phyloP scores from a whole-genome alignment of 129 eudicot genomes.

The Solidago caesia region DNA sequence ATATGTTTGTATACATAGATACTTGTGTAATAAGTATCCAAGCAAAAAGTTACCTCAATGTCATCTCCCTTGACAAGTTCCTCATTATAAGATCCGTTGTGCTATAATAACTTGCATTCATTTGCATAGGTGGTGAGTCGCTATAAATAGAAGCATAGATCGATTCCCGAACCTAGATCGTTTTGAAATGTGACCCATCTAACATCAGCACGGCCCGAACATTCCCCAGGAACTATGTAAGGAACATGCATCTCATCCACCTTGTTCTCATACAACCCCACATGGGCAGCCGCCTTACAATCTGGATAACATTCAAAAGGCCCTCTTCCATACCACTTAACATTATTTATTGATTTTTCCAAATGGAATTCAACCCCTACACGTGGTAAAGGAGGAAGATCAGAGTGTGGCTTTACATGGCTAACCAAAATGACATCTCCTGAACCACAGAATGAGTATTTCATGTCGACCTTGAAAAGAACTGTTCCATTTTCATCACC shows the following conservation, averaged over 20 bases:
- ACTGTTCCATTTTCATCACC: constrained; percentile 17
- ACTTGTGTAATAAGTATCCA: not conserved
- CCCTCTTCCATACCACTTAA: constrained; percentile 91
- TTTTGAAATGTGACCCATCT: constrained; percentile 85
- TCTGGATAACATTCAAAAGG: constrained; percentile 99
- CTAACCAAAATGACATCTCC: constrained; percentile 77
- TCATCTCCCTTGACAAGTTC: constrained; percentile 73
- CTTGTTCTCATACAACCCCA: constrained; percentile 62
- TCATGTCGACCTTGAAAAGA: constrained; percentile 52
- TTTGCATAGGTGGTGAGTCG: constrained; percentile 85
- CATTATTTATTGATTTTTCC: constrained; percentile 54
- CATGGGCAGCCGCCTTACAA: constrained; percentile 84
- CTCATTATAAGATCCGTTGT: constrained; percentile 72
- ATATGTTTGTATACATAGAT: too few relatives aligned
- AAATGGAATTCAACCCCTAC: constrained; percentile 81
- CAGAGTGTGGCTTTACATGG: constrained; percentile 54
- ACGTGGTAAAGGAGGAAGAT: constrained; percentile 94
- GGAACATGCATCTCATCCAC: constrained; percentile 94
- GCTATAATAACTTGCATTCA: constrained; percentile 82
- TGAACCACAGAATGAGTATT: constrained; percentile 63
- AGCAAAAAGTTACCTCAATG: constrained; percentile 62
- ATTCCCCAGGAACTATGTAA: constrained; percentile 81
- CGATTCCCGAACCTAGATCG: constrained; percentile 59
- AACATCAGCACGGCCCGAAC: constrained; percentile 85
- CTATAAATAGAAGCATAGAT: constrained; percentile 61